A percentile compares a stretch with the other conserved stretches of the same genome.
Evolutionary conservation across 257 asterid genomes (phyloP).

Genomic region (Haberlea rhodopensis): DNA sequence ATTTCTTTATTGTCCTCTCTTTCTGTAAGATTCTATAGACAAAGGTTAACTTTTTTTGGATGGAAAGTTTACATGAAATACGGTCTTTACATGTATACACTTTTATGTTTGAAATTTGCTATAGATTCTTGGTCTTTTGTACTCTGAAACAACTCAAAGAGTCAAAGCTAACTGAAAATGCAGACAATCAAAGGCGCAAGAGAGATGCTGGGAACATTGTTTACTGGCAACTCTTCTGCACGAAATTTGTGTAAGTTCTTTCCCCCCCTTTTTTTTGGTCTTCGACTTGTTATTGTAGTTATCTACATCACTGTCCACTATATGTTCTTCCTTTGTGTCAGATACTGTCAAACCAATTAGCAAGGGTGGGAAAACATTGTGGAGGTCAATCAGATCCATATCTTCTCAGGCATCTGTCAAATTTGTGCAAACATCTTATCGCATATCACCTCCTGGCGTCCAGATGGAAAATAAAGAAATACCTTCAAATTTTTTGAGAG

Average conservation of each 20-base stretch:
- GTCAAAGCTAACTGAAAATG: conserved; percentile 8
- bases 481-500: conserved; percentile 51
- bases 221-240: conserved; percentile 39
- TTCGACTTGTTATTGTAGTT: conserved; percentile 7
- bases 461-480: conserved; percentile 51
- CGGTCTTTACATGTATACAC: conserved; percentile 2
- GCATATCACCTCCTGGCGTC: conserved; percentile 63
- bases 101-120: conserved; percentile 9
- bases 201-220: conserved; percentile 34
- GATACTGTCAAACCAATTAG: conserved; percentile 37
- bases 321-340: conserved; percentile 26
- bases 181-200: conserved; percentile 29
- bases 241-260: conserved; percentile 10
- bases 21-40: neutral
- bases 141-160: neutral
- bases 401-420: conserved; percentile 42
- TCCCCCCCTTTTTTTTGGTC: neutral
- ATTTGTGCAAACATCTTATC: conserved; percentile 44
- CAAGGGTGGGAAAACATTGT: conserved; percentile 27
- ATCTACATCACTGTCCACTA: conserved; percentile 12
- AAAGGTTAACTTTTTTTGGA: conserved; percentile 1
- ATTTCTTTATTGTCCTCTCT: neutral
- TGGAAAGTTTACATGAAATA: neutral
- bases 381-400: conserved; percentile 34
- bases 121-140: neutral